phyloP scores from a whole-genome alignment of 2,329 filamentous ascomycete species.

The Epichloe typhina region DNA sequence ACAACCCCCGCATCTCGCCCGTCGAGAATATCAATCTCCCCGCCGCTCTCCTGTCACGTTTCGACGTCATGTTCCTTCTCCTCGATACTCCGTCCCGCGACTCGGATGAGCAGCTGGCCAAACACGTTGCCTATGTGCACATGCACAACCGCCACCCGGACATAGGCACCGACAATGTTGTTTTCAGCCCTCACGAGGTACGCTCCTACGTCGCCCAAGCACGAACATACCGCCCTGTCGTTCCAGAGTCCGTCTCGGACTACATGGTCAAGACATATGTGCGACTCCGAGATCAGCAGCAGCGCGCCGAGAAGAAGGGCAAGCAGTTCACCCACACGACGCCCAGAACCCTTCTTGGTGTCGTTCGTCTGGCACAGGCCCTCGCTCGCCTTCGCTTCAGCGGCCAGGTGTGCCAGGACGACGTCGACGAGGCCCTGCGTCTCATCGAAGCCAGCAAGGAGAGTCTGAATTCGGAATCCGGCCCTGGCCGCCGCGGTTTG shows the following conservation, averaged over 20 bases:
- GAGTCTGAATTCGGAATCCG: conserved; percentile 62
- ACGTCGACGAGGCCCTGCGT: conserved; percentile 88
- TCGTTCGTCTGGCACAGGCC: conserved; percentile 86
- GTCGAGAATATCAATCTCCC: conserved; percentile 99
- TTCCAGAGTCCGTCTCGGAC: conserved; percentile 76
- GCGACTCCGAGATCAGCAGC: conserved; percentile 81
- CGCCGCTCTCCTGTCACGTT: conserved; percentile 91
- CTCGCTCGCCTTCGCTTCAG: conserved; percentile 85
- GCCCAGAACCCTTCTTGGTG: conserved; percentile 81
- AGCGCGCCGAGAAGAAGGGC: conserved; percentile 79
- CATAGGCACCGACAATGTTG: conserved; percentile 42
- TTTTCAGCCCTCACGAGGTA: conserved; percentile 87
- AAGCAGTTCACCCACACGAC: conserved; percentile 92
- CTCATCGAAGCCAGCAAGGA: conserved; percentile 90
- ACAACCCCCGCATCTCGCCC: conserved; percentile 96
- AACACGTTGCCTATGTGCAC: conserved; percentile 92
- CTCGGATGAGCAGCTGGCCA: conserved; percentile 80
- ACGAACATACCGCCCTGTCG: conserved; percentile 73
- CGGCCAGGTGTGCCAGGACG: conserved; percentile 71
- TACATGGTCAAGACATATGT: conserved; percentile 98
- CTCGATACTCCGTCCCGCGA: conserved; percentile 88
- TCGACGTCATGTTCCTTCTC: conserved; percentile 92
- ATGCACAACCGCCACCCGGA: conserved; percentile 94
- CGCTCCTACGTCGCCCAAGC: conserved; percentile 92
- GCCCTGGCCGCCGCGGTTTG: conserved; percentile 47